Evolutionary conservation across 2,329 filamentous ascomycete genomes (phyloP), one percentile per base, ranked within the genome.

Genomic region (Plectosphaerella sp.): DNA sequence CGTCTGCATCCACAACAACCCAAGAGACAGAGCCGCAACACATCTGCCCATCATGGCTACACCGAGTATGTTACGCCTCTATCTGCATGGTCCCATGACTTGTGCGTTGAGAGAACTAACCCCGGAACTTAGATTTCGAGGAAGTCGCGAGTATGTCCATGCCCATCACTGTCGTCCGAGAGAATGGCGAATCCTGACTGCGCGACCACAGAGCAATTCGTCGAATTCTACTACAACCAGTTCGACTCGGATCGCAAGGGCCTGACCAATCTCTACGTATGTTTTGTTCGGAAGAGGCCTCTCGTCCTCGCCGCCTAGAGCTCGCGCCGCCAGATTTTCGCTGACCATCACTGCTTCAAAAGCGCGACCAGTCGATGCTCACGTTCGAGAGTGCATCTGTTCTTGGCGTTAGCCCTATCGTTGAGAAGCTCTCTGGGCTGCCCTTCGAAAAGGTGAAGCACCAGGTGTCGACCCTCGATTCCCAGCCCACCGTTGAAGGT

Each of bases 311-410:
- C 8, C 28, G 4, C 28, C 28, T 12, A 5, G 11, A 33, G 11
- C 28, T 10, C 11, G 28, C 28, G 28, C 28, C 28, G 28, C 28
- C 28, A 12, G 28, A 33, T 3, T 33, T 5, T 33, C 37, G 8
- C 5, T 64, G 51, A 10, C 35, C 20, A n/a, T 14, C 33, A 14
- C 39, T 25, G 8, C 28, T 33, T 12, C 24, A 15, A 43, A 33
- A 96, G 91, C 84, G 88, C 64, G 81, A 87, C 5, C 71, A 86
- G 55, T 97, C 94, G 47, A 96, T 96, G 88, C 80, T 97, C 72
- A 97, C 93, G 48, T 97, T 97, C 66, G 91, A 97, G 80, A 85
- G 80, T 46, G 62, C 76, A 45, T 84, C 87, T 14, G 71, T 82
- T 54, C 77, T 84, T 64, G 92, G 93, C 57, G 73, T 75, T 36